These are phyloP conservation scores for Erysimum cheiri DNA, from an alignment of 441 rosid species.

Conservation along the genomic window DNA sequence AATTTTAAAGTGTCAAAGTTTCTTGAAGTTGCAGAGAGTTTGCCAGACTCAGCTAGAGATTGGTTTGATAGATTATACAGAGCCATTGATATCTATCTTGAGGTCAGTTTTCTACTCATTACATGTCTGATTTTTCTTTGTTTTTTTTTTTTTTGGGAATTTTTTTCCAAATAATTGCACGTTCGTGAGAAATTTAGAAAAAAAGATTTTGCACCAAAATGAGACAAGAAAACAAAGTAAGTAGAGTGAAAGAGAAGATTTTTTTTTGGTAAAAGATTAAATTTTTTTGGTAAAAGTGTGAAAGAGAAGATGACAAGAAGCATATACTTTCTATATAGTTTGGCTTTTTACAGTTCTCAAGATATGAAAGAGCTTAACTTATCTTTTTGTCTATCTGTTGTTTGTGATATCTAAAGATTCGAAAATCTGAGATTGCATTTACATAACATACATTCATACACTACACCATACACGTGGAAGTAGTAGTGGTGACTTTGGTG, in stretches of 20 bases:
- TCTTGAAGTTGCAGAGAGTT: slow-evolving; percentile 70
- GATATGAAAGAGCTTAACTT: slow-evolving; percentile 31
- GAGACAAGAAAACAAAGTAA: slow-evolving; percentile 17
- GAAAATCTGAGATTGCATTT: slow-evolving; percentile 35
- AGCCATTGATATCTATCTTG: slow-evolving; percentile 78
- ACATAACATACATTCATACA: background rate
- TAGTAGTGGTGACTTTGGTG: slow-evolving; percentile 13
- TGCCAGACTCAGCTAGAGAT: slow-evolving; percentile 76
- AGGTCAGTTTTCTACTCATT: slow-evolving; percentile 51
- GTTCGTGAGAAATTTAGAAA: slow-evolving; percentile 3
- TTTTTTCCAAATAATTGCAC: slow-evolving; percentile 25
- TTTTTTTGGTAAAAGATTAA: too few species aligned
- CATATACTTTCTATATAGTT: slow-evolving; percentile 28
- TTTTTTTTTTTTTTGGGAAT: background rate
- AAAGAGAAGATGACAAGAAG: too few species aligned
- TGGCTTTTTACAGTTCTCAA: slow-evolving; percentile 38
- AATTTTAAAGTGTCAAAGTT: slow-evolving; percentile 66
- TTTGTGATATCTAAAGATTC: slow-evolving; percentile 39
- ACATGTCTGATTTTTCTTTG: background rate
- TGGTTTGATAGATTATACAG: slow-evolving; percentile 77
- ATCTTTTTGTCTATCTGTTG: slow-evolving; percentile 30
- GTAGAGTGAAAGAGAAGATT: slow-evolving; percentile 40
- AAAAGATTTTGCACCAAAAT: background rate
- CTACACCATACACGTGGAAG: slow-evolving; percentile 26
- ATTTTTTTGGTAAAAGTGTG: too few species aligned